These are phyloP conservation scores for Jaltomata sinuosa DNA, from an alignment of 257 asterid genomes.

Conservation along the genomic window DNA sequence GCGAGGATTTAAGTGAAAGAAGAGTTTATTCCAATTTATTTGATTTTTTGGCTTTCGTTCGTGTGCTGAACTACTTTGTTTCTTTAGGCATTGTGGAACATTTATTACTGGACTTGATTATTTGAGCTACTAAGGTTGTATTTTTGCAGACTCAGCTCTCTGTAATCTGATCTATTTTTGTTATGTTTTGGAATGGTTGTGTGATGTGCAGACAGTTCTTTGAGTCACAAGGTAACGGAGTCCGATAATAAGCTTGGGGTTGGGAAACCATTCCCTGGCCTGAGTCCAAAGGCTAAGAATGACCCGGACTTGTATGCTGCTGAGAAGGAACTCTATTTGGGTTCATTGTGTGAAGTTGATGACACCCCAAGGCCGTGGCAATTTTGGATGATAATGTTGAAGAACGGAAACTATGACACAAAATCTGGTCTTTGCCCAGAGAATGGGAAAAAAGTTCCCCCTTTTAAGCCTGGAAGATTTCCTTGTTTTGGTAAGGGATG, in stretches of 20 bases:
- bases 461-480: slow-evolving; percentile 44
- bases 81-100: neutral
- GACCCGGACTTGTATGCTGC: slow-evolving; percentile 53
- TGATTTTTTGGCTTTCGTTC: neutral
- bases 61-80: neutral
- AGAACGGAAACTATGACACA: slow-evolving; percentile 59
- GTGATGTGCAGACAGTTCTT: neutral
- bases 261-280: slow-evolving; percentile 39
- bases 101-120: neutral
- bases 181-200: neutral
- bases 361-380: slow-evolving; percentile 62
- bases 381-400: slow-evolving; percentile 72
- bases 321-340: slow-evolving; percentile 59
- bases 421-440: slow-evolving; percentile 47
- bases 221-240: slow-evolving; percentile 45
- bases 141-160: no score
- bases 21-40: no score
- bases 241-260: slow-evolving; percentile 48
- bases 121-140: neutral
- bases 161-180: neutral
- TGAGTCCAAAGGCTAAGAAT: slow-evolving; percentile 22
- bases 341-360: slow-evolving; percentile 44
- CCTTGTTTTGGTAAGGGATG: slow-evolving; percentile 63
- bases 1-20: neutral
- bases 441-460: slow-evolving; percentile 44